These are phyloP conservation scores for Cadophora sp. DNA, from an alignment of 2,329 filamentous ascomycete genomes.

Conservation along the genomic window DNA sequence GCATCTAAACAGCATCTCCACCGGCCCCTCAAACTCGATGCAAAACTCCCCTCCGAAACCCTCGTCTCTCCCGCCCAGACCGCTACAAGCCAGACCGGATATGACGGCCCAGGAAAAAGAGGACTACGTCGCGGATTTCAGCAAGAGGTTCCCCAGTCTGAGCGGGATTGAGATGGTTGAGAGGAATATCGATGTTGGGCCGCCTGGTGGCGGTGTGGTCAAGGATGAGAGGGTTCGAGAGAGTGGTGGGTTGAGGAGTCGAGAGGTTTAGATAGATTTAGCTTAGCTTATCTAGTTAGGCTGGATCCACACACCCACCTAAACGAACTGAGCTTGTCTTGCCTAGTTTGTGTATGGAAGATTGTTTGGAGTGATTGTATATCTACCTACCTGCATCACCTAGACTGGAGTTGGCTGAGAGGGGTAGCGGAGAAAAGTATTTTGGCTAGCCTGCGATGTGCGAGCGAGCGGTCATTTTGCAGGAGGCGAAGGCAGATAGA, in stretches of 20 bases:
- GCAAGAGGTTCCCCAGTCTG: constrained; percentile 85
- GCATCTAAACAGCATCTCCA: constrained; percentile 64
- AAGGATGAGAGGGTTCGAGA: constrained; percentile 12
- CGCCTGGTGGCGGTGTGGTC: neutral
- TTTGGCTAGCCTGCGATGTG: too few relatives aligned
- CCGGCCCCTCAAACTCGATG: constrained; percentile 38
- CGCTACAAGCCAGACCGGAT: constrained; percentile 54
- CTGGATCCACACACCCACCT: neutral
- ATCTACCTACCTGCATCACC: too few relatives aligned
- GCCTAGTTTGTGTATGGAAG: neutral
- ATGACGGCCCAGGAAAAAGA: constrained; percentile 66
- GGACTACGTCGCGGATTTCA: constrained; percentile 75
- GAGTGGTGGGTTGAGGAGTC: constrained; percentile 19
- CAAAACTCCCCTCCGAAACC: constrained; percentile 52
- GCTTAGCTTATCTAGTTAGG: too few relatives aligned
- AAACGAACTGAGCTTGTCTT: neutral
- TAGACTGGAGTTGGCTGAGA: too few relatives aligned
- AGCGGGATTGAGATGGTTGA: constrained; percentile 74
- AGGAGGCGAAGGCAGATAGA: too few relatives aligned
- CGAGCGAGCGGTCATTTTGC: too few relatives aligned
- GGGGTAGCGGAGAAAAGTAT: too few relatives aligned
- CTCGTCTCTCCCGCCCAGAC: constrained; percentile 44
- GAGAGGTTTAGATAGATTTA: constrained; percentile 18
- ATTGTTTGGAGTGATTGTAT: too few relatives aligned
- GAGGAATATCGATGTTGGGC: constrained; percentile 37